These are phyloP conservation scores for Cucurbita argyrosperma DNA, from an alignment of 306 rosid species.

Conservation along the genomic window DNA sequence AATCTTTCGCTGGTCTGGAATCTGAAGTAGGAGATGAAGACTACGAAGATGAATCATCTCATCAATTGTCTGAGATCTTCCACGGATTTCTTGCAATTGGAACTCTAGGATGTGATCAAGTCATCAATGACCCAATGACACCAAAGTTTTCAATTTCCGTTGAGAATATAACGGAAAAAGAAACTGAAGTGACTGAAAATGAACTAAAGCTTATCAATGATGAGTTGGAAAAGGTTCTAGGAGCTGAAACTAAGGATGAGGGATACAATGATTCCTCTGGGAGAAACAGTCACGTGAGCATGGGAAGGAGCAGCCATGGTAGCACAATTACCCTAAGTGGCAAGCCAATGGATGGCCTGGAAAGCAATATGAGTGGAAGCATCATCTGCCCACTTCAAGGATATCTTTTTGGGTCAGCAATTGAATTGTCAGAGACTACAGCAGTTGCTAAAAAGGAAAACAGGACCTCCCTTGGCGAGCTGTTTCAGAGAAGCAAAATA, in stretches of 20 bases:
- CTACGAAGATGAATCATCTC: slow-evolving; percentile 37
- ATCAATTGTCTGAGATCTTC: slow-evolving; percentile 49
- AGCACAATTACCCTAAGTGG: slow-evolving; percentile 74
- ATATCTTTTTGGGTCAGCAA: slow-evolving; percentile 67
- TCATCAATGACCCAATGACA: slow-evolving; percentile 39
- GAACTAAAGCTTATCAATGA: slow-evolving; percentile 75
- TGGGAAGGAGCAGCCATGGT: slow-evolving; percentile 74
- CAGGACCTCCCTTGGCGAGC: slow-evolving; percentile 72
- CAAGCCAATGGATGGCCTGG: slow-evolving; percentile 44
- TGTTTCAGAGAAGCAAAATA: slow-evolving; percentile 57
- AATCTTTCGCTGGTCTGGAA: slow-evolving; percentile 57
- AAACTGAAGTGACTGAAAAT: slow-evolving; percentile 74
- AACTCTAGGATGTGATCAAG: slow-evolving; percentile 71
- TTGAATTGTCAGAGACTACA: slow-evolving; percentile 57
- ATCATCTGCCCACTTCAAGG: slow-evolving; percentile 68
- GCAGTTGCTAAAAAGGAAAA: slow-evolving; percentile 55
- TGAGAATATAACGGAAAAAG: slow-evolving; percentile 69
- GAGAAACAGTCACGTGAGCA: slow-evolving; percentile 74
- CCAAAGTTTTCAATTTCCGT: slow-evolving; percentile 66
- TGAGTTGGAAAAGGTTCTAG: slow-evolving; percentile 77
- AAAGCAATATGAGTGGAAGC: slow-evolving; percentile 35
- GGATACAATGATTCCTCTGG: slow-evolving; percentile 59
- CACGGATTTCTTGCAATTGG: slow-evolving; percentile 96
- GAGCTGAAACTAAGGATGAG: slow-evolving; percentile 64
- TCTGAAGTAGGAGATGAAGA: slow-evolving; percentile 47